Base-by-base conservation (phyloP, 108 stramenopile species). In the Cyclotella atomus region DNA sequence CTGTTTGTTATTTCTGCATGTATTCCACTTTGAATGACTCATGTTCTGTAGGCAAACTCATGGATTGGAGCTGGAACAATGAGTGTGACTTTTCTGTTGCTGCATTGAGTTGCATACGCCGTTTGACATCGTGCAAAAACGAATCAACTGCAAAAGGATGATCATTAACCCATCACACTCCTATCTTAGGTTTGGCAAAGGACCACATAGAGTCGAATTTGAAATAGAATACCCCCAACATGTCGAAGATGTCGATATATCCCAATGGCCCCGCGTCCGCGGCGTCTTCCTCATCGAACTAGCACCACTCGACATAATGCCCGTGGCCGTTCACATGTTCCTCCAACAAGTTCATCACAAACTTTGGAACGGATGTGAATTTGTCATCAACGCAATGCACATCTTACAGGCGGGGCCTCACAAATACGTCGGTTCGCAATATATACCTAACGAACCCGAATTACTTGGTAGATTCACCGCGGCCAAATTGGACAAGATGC, bases 371-470 rank as follows among this genome's bases (percentile, higher is more conserved):
- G 89, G 86, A 2, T 78, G 72, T 54, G 62, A 80, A 28, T 89
- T 95, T 78, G 84, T 89, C 27, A 68, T 84, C 53, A 94, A 95
- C 77, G 88, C 92, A 8, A 72, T 60, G 1, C 96, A 97, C 71
- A 88, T 97, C 10, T 62, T 95, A 1, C 92, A 94, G 33, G 92
- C 79, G 32, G 89, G 89, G 29, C 87, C 93, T 19, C 65, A 67
- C 5, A 28, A 25, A 7, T 85, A 83, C 27, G 71, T 14, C 43
- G 12, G 10, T 16, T 35, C 28, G 35, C 44, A 28, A 6, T 71
- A 66, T 78, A 55, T 80, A 57, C 29, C 80, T 14, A 59, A 77
- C 14, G 44, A 81, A 20, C 65, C 45, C 10, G 24, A 63, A 5
- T 50, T 80, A 0, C 20, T 57, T 17, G 41, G 70, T n/a, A 74